Base-by-base conservation (phyloP, 345 rosid genomes). In the Schrenkiella parvula region DNA sequence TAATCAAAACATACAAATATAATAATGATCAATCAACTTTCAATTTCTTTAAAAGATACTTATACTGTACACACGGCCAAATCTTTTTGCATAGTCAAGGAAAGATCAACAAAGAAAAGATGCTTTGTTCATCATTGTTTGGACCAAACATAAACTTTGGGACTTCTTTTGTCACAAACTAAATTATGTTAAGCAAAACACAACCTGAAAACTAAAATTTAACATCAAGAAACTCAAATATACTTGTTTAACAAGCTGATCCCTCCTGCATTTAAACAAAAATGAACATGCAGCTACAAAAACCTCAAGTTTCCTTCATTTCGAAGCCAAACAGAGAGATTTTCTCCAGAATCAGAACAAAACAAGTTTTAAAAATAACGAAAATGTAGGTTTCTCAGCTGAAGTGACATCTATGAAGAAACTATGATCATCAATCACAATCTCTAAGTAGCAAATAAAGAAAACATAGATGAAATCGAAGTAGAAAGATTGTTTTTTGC, bases 51-150 rank as follows among this genome's bases (percentile, higher is more conserved):
- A 71, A 19, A 53, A 48, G 56, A 15, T 39, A 29, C 18, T 22
- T 42, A 18, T 52, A 75, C 65, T 61, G 59, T 52, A 34, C 70
- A 75, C 79, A 75, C 79, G 79, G n/a, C 56, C 64, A 60, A 60
- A 29, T 25, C 61, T 51, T 57, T 50, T 67, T 65, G 41, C 66
- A 47, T 59, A 59, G 78, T 74, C 68, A 74, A 67, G 44, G 10
- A 73, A 73, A 25, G 35, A 67, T 74, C 73, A 67, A 42, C 48
- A 35, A 50, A 50, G 78, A 31, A 42, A 67, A 67, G 47, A 51
- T 9, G 37, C 73, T 74, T 74, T 74, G 39, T 59, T 46, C 73
- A 74, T 74, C 78, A 74, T 50, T 61, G 26, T 31, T 67, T 67
- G 47, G 72, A 37, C 72, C 44, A 73, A 72, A 44, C 35, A 55